Percentiles rank a stretch among this genome's conserved stretches.
These are phyloP conservation scores for Calonectria hawksworthii DNA, from an alignment of 2,329 filamentous ascomycete genomes.

Conservation along the genomic window DNA sequence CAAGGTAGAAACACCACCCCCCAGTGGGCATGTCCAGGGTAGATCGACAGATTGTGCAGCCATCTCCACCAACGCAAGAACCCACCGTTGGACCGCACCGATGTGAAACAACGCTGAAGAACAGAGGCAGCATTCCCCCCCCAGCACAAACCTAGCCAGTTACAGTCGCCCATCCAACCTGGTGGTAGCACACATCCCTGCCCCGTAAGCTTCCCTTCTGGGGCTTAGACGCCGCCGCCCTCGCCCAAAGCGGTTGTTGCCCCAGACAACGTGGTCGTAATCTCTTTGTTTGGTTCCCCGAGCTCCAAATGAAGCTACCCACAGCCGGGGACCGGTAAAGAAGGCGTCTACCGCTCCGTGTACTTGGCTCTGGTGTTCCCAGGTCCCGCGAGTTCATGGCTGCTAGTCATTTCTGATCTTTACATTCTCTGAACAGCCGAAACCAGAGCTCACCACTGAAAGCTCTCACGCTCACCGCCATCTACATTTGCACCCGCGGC, in stretches of 20 bases:
- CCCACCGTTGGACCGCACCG: neutral
- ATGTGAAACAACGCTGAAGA: conserved; percentile 12
- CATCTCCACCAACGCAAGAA: neutral
- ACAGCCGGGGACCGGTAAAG: neutral
- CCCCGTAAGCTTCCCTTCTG: neutral
- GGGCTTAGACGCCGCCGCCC: conserved; percentile 8
- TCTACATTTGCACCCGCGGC: conserved; percentile 31
- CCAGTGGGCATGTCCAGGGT: conserved; percentile 6
- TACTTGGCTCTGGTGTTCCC: neutral
- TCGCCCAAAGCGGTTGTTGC: conserved; percentile 20
- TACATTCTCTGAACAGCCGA: conserved; percentile 3
- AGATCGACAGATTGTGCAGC: neutral
- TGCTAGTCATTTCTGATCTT: neutral
- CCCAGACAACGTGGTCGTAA: conserved; percentile 25
- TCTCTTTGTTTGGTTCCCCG: conserved; percentile 30
- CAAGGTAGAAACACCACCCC: conserved; percentile 6
- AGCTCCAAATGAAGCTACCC: conserved; percentile 30
- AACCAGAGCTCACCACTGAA: neutral
- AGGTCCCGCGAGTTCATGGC: neutral
- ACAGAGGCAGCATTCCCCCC: neutral
- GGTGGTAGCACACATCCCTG: conserved; percentile 14
- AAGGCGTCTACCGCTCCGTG: neutral
- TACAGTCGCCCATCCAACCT: conserved; percentile 19
- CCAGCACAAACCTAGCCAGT: conserved; percentile 7
- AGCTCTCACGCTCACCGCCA: neutral